These are phyloP conservation scores for Acer saccharum DNA, from an alignment of 345 rosid species.

Conservation along the genomic window DNA sequence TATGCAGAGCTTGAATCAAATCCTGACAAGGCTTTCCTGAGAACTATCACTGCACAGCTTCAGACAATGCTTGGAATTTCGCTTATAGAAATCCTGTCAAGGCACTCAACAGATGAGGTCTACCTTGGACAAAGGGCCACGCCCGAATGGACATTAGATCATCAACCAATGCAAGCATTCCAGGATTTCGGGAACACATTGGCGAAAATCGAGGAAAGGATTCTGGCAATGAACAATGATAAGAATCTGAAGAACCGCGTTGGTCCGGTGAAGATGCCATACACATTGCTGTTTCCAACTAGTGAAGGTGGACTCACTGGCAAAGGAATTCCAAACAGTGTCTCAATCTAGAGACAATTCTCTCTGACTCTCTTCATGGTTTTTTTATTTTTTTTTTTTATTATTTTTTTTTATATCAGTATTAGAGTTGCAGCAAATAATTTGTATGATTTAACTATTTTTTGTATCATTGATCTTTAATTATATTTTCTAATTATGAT, in stretches of 20 bases:
- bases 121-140: slow-evolving; percentile 63
- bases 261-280: slow-evolving; percentile 53
- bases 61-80: slow-evolving; percentile 48
- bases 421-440: not conserved
- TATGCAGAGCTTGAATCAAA: slow-evolving; percentile 47
- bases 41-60: slow-evolving; percentile 48
- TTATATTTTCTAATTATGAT: not conserved
- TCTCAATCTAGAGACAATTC: slow-evolving; percentile 42
- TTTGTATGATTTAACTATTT: not conserved
- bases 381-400: too few species aligned
- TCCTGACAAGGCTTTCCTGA: slow-evolving; percentile 52
- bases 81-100: slow-evolving; percentile 60
- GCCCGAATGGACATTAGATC: slow-evolving; percentile 55
- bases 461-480: not conserved
- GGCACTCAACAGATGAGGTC: slow-evolving; percentile 57
- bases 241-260: slow-evolving; percentile 46
- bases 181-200: slow-evolving; percentile 45
- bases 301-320: slow-evolving; percentile 55
- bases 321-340: slow-evolving; percentile 67
- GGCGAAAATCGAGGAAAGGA: slow-evolving; percentile 42
- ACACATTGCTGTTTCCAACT: slow-evolving; percentile 50
- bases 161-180: slow-evolving; percentile 39
- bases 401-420: not conserved
- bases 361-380: not conserved
- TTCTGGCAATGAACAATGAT: slow-evolving; percentile 44